Conservation (phyloP, 768 basidiomycete genomes). For the Asterophora parasitica region DNA sequence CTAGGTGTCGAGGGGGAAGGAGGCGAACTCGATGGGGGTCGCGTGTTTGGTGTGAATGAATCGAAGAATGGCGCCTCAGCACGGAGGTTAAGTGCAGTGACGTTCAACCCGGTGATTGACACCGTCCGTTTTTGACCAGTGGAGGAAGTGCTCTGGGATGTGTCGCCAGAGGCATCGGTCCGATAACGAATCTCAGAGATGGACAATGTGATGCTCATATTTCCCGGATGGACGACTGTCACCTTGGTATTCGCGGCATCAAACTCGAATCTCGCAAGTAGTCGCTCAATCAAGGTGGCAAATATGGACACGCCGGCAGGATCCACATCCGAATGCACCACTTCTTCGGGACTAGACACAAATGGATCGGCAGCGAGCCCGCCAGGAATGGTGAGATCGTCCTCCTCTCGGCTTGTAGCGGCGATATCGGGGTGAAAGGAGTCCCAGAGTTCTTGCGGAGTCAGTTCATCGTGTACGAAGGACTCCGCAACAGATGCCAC, state of each 20-base stretch:
- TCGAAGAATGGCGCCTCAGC: conserved; percentile 15
- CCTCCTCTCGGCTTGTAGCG: conserved; percentile 22
- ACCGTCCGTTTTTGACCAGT: conserved; percentile 42
- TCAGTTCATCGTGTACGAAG: conserved; percentile 82
- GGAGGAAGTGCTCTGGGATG: conserved; percentile 4
- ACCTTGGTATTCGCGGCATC: conserved; percentile 65
- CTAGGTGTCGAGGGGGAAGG: not conserved
- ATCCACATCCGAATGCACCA: conserved; percentile 43
- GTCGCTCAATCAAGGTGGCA: conserved; percentile 71
- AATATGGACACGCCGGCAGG: conserved; percentile 78
- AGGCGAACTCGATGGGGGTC: conserved; percentile 17
- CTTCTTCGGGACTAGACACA: conserved; percentile 35
- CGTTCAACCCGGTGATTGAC: conserved; percentile 48
- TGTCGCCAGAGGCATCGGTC: conserved; percentile 30
- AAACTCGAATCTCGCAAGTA: conserved; percentile 77
- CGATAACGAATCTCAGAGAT: conserved; percentile 56
- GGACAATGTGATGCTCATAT: conserved; percentile 55
- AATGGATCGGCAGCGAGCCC: conserved; percentile 54
- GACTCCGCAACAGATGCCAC: conserved; percentile 67
- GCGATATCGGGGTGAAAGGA: conserved; percentile 53
- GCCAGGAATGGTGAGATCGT: conserved; percentile 54
- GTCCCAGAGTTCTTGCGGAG: conserved; percentile 64
- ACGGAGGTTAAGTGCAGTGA: conserved; percentile 46
- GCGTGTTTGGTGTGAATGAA: conserved; percentile 17
- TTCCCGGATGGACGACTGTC: conserved; percentile 61